phyloP scores from a whole-genome alignment of 83 land plant species.

The Diphasiastrum complanatum region DNA sequence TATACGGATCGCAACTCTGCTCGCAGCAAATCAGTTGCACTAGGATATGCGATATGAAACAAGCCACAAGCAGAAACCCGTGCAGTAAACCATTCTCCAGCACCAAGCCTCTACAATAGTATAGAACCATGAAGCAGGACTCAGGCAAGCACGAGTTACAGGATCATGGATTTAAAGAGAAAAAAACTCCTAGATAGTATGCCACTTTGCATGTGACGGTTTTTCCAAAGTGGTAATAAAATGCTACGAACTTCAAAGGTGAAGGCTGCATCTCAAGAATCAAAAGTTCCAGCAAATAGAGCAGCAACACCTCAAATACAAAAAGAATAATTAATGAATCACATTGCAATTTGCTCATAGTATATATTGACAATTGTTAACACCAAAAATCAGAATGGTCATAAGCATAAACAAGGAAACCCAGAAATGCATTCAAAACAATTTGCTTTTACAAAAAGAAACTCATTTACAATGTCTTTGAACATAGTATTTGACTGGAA shows the following conservation, averaged over 20 bases:
- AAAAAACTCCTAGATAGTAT: too few species aligned
- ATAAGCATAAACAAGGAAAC: too few species aligned
- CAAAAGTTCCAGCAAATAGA: too few species aligned
- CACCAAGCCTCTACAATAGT: conserved; percentile 71
- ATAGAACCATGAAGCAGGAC: background rate
- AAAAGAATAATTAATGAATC: too few species aligned
- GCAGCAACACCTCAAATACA: too few species aligned
- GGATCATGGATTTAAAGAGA: background rate
- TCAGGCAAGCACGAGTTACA: background rate
- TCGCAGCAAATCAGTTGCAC: conserved; percentile 74
- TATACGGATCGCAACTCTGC: conserved; percentile 72
- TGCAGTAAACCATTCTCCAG: conserved; percentile 97
- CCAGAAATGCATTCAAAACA: too few species aligned
- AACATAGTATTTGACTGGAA: too few species aligned
- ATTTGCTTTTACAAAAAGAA: too few species aligned
- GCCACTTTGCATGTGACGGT: background rate
- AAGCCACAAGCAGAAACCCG: conserved; percentile 91
- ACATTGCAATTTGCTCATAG: too few species aligned
- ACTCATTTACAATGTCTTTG: too few species aligned
- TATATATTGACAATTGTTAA: too few species aligned
- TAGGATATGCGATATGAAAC: conserved; percentile 90
- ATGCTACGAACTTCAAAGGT: background rate
- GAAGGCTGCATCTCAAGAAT: background rate
- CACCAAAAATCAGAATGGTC: too few species aligned
- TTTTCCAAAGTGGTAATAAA: background rate